A percentile compares a stretch with the other conserved stretches of the same genome.
These are phyloP conservation scores for Biscogniauxia sp. DNA, from an alignment of 2,329 filamentous ascomycete species.

Conservation along the genomic window DNA sequence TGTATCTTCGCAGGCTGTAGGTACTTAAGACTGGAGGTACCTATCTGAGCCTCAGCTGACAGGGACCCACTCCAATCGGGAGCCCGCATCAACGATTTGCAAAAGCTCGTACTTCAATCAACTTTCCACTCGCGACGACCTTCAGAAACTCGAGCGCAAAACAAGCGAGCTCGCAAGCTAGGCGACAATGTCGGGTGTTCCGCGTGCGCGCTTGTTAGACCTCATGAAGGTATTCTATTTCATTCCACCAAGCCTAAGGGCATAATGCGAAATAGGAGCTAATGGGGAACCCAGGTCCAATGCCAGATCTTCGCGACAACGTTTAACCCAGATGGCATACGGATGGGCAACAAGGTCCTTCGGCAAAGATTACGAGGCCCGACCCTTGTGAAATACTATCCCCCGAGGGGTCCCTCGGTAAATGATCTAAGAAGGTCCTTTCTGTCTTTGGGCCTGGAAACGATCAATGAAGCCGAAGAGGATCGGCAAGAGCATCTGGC, in stretches of 20 bases:
- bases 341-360: slow-evolving; percentile 88
- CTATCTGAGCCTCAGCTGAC: neutral
- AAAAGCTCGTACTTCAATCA: neutral
- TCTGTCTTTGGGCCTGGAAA: slow-evolving; percentile 65
- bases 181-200: slow-evolving; percentile 56
- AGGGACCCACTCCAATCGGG: neutral
- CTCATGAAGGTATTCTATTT: slow-evolving; percentile 67
- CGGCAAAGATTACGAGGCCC: slow-evolving; percentile 87
- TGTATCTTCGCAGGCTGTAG: neutral
- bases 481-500: slow-evolving; percentile 75
- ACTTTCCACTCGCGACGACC: neutral
- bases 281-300: slow-evolving; percentile 61
- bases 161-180: slow-evolving; percentile 10
- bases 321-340: slow-evolving; percentile 80
- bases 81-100: neutral
- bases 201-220: slow-evolving; percentile 62
- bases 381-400: slow-evolving; percentile 83
- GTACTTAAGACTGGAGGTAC: neutral
- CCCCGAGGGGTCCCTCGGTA: slow-evolving; percentile 58
- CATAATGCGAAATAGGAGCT: slow-evolving; percentile 9
- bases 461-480: slow-evolving; percentile 73
- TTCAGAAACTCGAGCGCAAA: neutral
- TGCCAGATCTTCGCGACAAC: slow-evolving; percentile 88
- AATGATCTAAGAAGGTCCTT: slow-evolving; percentile 72
- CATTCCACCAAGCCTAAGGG: neutral